Base-by-base conservation (phyloP, 2,329 filamentous ascomycete genomes). In the Xylariales sp. region DNA sequence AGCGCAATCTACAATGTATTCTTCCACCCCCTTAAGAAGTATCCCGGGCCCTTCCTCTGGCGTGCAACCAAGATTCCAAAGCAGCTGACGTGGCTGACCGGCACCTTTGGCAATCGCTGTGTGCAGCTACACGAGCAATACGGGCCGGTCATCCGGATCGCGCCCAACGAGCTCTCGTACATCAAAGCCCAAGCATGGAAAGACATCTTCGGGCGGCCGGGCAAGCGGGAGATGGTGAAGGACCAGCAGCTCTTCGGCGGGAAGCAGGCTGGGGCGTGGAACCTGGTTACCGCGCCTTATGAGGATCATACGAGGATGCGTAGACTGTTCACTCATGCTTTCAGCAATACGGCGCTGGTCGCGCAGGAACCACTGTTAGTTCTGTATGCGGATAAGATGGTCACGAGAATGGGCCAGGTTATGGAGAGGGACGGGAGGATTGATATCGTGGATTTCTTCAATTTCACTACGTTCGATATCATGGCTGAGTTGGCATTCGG, bases 151-250 rank as follows among this genome's bases (percentile, higher is more conserved):
- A 16, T 36, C 11, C 33, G 33, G 11, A 36, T 36, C 21, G 33
- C 19, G 8, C 33, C 33, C 6, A 24, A 24, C 33, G 33, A 36
- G 33, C 33, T 36, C 10, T 36, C 33, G 10, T 36, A 36, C 18
- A 54, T 53, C 27, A 34, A 61, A 60, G 42, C 59, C 3, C 49
- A 54, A 22, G 60, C 61, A 7, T 64, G 59, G 58, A 54, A 52
- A 32, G 62, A 64, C n/a, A 51, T 56, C 31, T 51, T 34, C 8
- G 51, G 28, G 49, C 51, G 36, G 47, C 51, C 38, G 43, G 48
- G 7, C 28, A 3, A 35, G 57, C 59, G 44, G 43, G 58, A 6
- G 42, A 47, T 12, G 61, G 61, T 46, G 53, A 43, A 19, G 44
- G 48, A 4, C 32, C 38, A 15, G 29, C 57, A 24, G 60, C 57